Evolutionary conservation across 2,329 filamentous ascomycete genomes (phyloP).

Genomic region (Fusarium subtropicale): DNA sequence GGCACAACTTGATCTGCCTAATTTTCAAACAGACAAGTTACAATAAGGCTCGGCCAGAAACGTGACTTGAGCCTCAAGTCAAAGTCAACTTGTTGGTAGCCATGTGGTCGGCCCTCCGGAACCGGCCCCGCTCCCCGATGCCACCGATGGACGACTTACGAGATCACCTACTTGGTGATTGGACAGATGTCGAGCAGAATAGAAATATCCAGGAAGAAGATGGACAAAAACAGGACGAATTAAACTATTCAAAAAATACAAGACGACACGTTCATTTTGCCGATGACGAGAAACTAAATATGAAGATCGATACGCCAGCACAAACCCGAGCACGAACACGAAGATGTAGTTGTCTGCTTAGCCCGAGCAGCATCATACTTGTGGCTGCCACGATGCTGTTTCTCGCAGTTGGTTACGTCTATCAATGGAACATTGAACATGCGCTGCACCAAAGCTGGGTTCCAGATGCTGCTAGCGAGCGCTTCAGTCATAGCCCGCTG

Average conservation of each 20-base stretch:
- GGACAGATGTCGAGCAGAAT: conserved; percentile 32
- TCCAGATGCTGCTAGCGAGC: conserved; percentile 59
- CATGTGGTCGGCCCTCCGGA: conserved; percentile 26
- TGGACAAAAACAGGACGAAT: background rate
- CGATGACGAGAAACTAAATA: conserved; percentile 13
- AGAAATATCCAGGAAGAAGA: background rate
- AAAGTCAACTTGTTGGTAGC: background rate
- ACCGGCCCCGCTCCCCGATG: conserved; percentile 29
- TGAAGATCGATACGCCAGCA: background rate
- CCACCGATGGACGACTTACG: conserved; percentile 17
- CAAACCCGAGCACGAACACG: conserved; percentile 2
- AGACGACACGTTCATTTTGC: conserved; percentile 19
- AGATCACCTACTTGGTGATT: conserved; percentile 36
- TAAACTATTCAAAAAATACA: background rate
- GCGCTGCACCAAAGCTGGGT: conserved; percentile 60
- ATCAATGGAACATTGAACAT: conserved; percentile 60
- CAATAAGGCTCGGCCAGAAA: conserved; percentile 9
- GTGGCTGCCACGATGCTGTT: conserved; percentile 50
- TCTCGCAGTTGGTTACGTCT: conserved; percentile 51
- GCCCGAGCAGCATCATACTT: conserved; percentile 50
- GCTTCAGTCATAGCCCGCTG: conserved; percentile 63
- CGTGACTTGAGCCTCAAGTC: conserved; percentile 21
- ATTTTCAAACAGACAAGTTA: background rate
- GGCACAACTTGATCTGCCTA: background rate
- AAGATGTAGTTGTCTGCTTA: conserved; percentile 27